A percentile compares a stretch with the other conserved stretches of the same genome.
phyloP scores from a whole-genome alignment of 768 basidiomycete genomes.

The Xerocomellus amylosporus region DNA sequence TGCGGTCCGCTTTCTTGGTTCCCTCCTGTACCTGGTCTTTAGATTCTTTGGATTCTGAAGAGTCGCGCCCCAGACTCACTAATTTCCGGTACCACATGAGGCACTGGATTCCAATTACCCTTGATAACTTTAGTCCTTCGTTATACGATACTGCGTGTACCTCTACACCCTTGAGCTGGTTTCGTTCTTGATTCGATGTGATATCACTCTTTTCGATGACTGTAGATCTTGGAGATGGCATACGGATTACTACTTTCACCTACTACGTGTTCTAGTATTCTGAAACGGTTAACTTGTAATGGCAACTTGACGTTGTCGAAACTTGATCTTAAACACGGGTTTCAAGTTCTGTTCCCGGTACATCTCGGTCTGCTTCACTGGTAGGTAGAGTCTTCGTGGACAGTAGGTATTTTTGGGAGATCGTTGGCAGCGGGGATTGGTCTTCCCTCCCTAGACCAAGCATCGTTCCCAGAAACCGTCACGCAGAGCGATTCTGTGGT shows the following conservation, averaged over 20 bases:
- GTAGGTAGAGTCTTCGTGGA: not conserved
- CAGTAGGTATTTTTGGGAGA: too few relatives aligned
- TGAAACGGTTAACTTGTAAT: not conserved
- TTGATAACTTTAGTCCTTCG: not conserved
- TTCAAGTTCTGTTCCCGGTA: not conserved
- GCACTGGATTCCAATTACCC: not conserved
- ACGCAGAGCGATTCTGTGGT: not conserved
- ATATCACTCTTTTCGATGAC: not conserved
- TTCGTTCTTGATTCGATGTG: not conserved
- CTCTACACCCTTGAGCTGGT: constrained; percentile 1
- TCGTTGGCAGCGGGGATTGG: not conserved
- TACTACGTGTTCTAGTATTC: constrained; percentile 1
- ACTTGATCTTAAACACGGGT: not conserved
- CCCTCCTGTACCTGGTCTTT: constrained; percentile 74
- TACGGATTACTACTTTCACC: not conserved
- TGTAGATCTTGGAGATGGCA: constrained; percentile 6
- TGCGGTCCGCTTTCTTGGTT: constrained; percentile 77
- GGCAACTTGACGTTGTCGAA: constrained; percentile 11
- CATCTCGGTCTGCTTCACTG: not conserved
- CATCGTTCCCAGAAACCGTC: not conserved
- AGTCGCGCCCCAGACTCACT: not conserved
- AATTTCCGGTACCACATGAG: not conserved
- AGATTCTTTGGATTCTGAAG: constrained; percentile 61
- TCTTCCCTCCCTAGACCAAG: not conserved
- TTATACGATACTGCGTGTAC: constrained; percentile 14